Evolutionary conservation across 306 rosid species (phyloP), one percentile per base, ranked within the genome.

Genomic region (Vigna unguiculata): DNA sequence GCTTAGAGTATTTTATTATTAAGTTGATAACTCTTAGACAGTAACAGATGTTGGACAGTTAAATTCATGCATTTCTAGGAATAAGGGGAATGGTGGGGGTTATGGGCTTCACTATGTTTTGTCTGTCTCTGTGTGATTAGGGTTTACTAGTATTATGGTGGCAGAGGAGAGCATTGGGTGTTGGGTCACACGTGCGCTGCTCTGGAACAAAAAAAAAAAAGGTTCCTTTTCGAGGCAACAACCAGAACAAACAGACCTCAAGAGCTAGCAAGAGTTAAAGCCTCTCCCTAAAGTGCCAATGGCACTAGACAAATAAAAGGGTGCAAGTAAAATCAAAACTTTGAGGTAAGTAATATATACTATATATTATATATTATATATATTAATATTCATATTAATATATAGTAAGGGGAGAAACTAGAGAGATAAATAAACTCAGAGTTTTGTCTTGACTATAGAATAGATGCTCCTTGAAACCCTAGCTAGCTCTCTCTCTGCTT

Each of bases 181-280:
- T 75, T 83, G 97, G 88, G 93, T 85, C 96, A 87, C 98, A 93
- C 98, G 93, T 93, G 97, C 97, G 74, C 54, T 79, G 76, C 84
- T 87, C 93, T 85, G 19, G 22, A 74, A 79, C n/a, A 28, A 28
- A 28, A 88, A 72, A 73, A 53, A 55, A 49, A 74, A 74, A 58
- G 87, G 88, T 82, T 91, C 91, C 80, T 93, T 93, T 87, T 83
- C 97, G 93, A 93, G 98, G 98, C 89, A 91, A 85, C 87, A 87
- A 85, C 84, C 88, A 75, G 85, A 88, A 80, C 89, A 81, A 81
- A 83, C 86, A 78, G 78, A 80, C 90, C 88, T 82, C 85, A 68
- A 76, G 57, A 83, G 65, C 87, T 86, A 87, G 69, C 87, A 87
- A 87, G 72, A 57, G 71, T 87, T 83, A 70, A 85, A 83, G 82